phyloP scores from a whole-genome alignment of 75 land plant species.

The Picea glauca region DNA sequence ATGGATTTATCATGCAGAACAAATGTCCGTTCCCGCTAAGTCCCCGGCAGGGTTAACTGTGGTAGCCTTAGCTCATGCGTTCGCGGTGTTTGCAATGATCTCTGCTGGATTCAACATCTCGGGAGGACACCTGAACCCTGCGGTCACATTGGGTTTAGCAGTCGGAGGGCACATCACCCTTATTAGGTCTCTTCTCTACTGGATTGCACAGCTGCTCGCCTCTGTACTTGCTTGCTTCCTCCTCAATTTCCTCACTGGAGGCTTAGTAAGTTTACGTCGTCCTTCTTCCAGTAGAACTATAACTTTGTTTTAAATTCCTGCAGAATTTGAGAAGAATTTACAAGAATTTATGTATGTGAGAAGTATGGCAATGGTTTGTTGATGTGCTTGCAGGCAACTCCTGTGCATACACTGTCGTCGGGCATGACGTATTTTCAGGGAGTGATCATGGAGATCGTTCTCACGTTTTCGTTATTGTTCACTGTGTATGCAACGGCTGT shows the following conservation, averaged over 20 bases:
- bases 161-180: too few species aligned
- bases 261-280: constrained; percentile 1
- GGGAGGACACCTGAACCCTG: constrained; percentile 50
- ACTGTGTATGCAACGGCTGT: constrained; percentile 64
- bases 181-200: constrained; percentile 46
- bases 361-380: neutral
- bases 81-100: neutral
- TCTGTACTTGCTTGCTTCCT: constrained; percentile 52
- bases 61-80: constrained; percentile 38
- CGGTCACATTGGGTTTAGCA: too few species aligned
- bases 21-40: too few species aligned
- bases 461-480: constrained; percentile 73
- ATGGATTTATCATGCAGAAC: neutral
- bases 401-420: constrained; percentile 47
- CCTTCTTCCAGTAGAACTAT: neutral
- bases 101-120: constrained; percentile 47
- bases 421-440: constrained; percentile 46
- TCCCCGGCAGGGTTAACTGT: constrained; percentile 30
- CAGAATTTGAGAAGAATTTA: too few species aligned
- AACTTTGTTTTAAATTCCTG: too few species aligned
- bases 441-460: constrained; percentile 55
- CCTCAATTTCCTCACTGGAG: constrained; percentile 51
- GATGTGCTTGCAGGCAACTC: constrained; percentile 35
- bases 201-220: constrained; percentile 54
- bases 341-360: too few species aligned